These are phyloP conservation scores for Roridomyces roridus DNA, from an alignment of 768 basidiomycete species.

Conservation along the genomic window DNA sequence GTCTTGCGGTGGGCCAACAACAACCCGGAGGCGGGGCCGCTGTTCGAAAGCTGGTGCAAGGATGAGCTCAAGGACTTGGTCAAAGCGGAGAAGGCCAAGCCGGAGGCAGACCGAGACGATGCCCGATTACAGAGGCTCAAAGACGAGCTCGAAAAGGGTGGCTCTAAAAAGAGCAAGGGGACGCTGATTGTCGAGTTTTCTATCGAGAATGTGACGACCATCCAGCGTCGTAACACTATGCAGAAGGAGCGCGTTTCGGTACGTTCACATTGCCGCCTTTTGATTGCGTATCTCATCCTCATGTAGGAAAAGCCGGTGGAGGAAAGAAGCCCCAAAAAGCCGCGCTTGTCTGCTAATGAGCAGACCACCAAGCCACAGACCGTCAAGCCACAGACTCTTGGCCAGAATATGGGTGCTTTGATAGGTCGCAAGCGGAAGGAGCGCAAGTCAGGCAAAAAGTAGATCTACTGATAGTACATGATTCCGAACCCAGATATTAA, in stretches of 20 bases:
- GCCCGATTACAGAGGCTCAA: conserved; percentile 61
- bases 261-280: conserved; percentile 7
- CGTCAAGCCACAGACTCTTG: too few species aligned
- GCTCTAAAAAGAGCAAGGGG: conserved; percentile 48
- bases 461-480: not conserved
- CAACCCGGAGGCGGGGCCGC: conserved; percentile 64
- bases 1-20: conserved; percentile 96
- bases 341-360: conserved; percentile 3
- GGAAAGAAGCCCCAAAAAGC: conserved; percentile 43
- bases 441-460: conserved; percentile 50
- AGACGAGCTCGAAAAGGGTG: conserved; percentile 48
- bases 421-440: conserved; percentile 85
- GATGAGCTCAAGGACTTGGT: conserved; percentile 71
- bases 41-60: conserved; percentile 87
- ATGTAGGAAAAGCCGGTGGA: conserved; percentile 29
- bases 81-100: conserved; percentile 52
- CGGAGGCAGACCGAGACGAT: conserved; percentile 59
- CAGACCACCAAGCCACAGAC: conserved; percentile 29
- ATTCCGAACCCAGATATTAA: conserved; percentile 1
- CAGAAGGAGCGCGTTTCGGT: conserved; percentile 47
- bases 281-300: conserved; percentile 1
- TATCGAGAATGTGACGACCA: conserved; percentile 92
- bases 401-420: conserved; percentile 64
- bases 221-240: conserved; percentile 71
- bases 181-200: conserved; percentile 92